A percentile compares a stretch with the other conserved stretches of the same genome.
Conservation (phyloP, 441 rosid species). For the Pelargonium australe region DNA sequence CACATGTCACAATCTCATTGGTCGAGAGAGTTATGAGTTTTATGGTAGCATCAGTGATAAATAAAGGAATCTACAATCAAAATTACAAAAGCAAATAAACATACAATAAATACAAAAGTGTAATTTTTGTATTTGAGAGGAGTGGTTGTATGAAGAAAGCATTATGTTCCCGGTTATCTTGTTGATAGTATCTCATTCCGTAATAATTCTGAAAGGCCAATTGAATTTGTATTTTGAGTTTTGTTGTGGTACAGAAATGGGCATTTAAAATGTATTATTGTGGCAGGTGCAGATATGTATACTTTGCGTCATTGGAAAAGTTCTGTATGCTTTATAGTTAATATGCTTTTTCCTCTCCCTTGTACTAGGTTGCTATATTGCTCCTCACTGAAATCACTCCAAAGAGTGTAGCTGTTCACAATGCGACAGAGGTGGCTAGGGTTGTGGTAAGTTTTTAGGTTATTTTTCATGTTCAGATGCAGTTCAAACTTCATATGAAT, state of each 20-base stretch:
- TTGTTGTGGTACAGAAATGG: background rate
- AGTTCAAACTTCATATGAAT: background rate
- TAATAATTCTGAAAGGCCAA: too few species aligned
- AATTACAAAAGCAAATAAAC: too few species aligned
- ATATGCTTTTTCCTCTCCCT: background rate
- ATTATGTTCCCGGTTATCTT: background rate
- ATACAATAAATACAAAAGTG: too few species aligned
- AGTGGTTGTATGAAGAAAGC: background rate
- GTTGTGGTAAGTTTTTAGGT: slow-evolving; percentile 67
- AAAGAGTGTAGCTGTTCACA: slow-evolving; percentile 94
- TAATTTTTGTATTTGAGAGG: background rate
- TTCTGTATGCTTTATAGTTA: background rate
- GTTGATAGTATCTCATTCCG: background rate
- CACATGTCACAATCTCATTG: too few species aligned
- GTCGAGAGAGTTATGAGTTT: too few species aligned
- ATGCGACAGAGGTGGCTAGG: slow-evolving; percentile 91
- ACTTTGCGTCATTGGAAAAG: too few species aligned
- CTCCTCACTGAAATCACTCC: slow-evolving; percentile 98
- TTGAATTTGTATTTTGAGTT: background rate
- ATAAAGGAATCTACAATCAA: too few species aligned
- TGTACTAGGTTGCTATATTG: slow-evolving; percentile 70
- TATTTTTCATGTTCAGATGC: slow-evolving; percentile 8
- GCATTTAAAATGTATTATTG: background rate
- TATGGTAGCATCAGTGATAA: too few species aligned
- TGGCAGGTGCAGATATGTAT: background rate